A percentile compares a stretch with the other conserved stretches of the same genome.
phyloP scores from a whole-genome alignment of 192 early-diverging fungal genomes.

The Thamnidium elegans region DNA sequence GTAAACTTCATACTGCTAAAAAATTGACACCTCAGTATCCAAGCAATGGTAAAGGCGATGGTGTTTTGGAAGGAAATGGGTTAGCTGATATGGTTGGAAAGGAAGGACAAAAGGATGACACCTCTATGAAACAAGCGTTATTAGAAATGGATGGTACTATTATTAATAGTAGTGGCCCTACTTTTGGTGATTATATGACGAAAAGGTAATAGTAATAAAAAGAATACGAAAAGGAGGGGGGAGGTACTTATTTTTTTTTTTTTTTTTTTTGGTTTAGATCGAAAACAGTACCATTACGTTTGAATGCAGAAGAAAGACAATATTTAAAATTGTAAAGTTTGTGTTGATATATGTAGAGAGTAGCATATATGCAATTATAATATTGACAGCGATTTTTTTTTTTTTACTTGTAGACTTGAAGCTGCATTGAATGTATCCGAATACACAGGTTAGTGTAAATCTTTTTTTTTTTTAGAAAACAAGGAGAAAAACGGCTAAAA shows the following conservation, averaged over 20 bases:
- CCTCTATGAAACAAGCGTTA: slow-evolving; percentile 10
- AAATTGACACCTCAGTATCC: slow-evolving; percentile 19
- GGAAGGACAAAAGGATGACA: slow-evolving; percentile 5
- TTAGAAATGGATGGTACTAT: slow-evolving; percentile 32
- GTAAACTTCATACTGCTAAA: slow-evolving; percentile 54
- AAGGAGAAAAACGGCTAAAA: neutral
- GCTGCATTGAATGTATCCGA: slow-evolving; percentile 89
- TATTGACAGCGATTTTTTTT: neutral
- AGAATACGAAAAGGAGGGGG: neutral
- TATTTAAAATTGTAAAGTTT: slow-evolving; percentile 68
- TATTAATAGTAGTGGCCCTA: slow-evolving; percentile 44
- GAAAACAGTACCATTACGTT: slow-evolving; percentile 91
- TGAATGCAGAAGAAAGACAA: slow-evolving; percentile 87
- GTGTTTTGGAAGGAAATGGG: neutral
- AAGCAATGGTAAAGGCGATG: too few species aligned
- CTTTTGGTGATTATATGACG: slow-evolving; percentile 78
- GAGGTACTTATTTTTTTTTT: too few species aligned
- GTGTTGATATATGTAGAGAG: too few species aligned
- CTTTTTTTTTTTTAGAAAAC: too few species aligned
- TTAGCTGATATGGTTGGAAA: neutral
- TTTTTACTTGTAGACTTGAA: slow-evolving; percentile 79
- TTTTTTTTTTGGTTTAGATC: slow-evolving; percentile 43
- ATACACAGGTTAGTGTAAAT: slow-evolving; percentile 41
- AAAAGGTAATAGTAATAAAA: slow-evolving; percentile 29
- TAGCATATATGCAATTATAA: neutral